These are phyloP conservation scores for Lathyrus tuberosus DNA, from an alignment of 306 rosid species.

Conservation along the genomic window DNA sequence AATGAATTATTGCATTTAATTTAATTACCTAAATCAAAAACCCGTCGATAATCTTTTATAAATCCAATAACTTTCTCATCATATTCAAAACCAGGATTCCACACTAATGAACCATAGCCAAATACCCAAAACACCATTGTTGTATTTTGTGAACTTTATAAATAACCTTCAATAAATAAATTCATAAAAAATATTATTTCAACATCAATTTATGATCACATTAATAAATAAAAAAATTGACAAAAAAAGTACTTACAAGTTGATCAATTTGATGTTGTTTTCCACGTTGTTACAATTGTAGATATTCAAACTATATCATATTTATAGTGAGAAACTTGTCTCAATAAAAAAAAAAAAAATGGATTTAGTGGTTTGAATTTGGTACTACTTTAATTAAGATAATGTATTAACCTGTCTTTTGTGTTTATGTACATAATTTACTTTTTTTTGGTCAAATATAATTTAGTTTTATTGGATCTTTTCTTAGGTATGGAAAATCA, in stretches of 20 bases:
- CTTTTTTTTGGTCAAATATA: too few species aligned
- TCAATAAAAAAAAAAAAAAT: constrained; percentile 11
- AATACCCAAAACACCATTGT: constrained; percentile 92
- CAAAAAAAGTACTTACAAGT: too few species aligned
- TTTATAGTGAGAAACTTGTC: constrained; percentile 17
- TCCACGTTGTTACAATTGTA: neutral
- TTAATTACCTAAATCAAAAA: constrained; percentile 77
- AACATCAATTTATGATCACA: too few species aligned
- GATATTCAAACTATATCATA: neutral
- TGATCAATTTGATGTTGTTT: too few species aligned
- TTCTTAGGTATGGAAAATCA: too few species aligned
- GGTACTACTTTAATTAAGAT: neutral
- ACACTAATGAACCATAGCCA: constrained; percentile 91
- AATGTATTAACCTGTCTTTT: neutral
- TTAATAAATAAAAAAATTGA: too few species aligned
- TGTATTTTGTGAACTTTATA: neutral
- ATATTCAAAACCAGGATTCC: constrained; percentile 91
- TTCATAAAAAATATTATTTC: too few species aligned
- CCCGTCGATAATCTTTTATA: constrained; percentile 85
- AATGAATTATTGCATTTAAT: neutral
- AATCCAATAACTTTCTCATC: constrained; percentile 78
- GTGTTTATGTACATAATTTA: neutral
- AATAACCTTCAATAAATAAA: too few species aligned
- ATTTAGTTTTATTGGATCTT: too few species aligned
- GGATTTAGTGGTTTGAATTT: neutral